Evolutionary conservation across 1,284 basidiomycete genomes (phyloP), one percentile per base, ranked within the genome.

Genomic region (Leccinum huronense): DNA sequence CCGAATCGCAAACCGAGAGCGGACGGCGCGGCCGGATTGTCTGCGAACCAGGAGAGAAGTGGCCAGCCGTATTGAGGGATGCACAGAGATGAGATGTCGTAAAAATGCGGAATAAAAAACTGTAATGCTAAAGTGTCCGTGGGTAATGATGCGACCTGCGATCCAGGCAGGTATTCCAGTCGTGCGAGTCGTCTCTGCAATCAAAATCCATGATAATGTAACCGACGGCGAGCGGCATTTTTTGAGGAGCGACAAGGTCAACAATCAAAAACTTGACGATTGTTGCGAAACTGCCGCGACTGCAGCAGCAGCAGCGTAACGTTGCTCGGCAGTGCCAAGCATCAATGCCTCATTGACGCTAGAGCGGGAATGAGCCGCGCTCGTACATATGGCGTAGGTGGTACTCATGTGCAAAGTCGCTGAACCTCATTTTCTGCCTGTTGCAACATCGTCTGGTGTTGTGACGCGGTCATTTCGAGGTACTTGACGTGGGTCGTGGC

Each of bases 291-390:
- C 81, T 64, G 83, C 80, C 65, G 81, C 80, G 56, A 84, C 80
- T 61, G 84, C 83, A 61, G 84, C 82, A 48, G 83, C 81, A 60
- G 86, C 85, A 66, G 85, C 84, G 68, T 86, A 85, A 71, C 86
- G 80, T 70, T 87, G 87, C 77, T 87, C 87, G 57, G 89, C 87
- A 65, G 88, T 89, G 76, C 86, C 86, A 75, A 92, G 86, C 89
- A 93, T 92, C 74, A 93, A 82, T 53, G 88, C 88, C 83, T 93
- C 90, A 77, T 93, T 93, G 71, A 93, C 86, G 72, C 84, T 88
- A 19, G 53, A 48, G 54, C 14, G 31, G 5, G 23, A 19, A 23
- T 71, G 19, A 75, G 63, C 27, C 10, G 4, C 23, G 10, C 30
- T 38, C 5, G 33, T n/a, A 33, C 11, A 54, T 53, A 38, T 9